Evolutionary conservation across 192 early-diverging fungal species (phyloP).

Genomic region (Ambispora gerdemannii): DNA sequence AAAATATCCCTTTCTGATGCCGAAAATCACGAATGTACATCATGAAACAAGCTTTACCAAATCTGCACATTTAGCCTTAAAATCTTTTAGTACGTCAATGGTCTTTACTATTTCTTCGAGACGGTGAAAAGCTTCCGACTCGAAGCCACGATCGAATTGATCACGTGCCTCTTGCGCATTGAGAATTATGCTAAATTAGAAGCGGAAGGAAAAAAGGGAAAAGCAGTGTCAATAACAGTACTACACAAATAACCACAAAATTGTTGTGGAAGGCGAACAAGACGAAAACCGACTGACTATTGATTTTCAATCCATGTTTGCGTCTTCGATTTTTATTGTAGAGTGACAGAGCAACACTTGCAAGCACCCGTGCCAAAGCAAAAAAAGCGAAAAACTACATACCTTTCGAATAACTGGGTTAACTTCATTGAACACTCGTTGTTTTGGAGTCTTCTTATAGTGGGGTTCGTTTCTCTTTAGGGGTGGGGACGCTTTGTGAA

Average conservation of each 20-base stretch:
- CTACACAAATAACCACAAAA: neutral
- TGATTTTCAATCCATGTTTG: neutral
- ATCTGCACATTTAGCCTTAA: slow-evolving; percentile 16
- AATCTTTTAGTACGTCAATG: slow-evolving; percentile 26
- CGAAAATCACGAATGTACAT: too few species aligned
- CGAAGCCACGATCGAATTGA: slow-evolving; percentile 23
- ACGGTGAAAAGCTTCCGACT: slow-evolving; percentile 26
- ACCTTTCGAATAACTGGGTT: slow-evolving; percentile 31
- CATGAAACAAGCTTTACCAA: slow-evolving; percentile 17
- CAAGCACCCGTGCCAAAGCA: neutral
- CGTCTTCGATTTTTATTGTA: neutral
- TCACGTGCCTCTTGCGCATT: slow-evolving; percentile 29
- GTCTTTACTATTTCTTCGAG: slow-evolving; percentile 30
- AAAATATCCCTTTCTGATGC: too few species aligned
- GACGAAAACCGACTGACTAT: neutral
- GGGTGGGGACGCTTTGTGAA: slow-evolving; percentile 25
- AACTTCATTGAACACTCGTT: slow-evolving; percentile 11
- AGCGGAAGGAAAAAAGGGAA: neutral
- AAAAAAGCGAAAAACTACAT: too few species aligned
- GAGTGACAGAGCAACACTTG: neutral
- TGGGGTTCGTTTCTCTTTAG: slow-evolving; percentile 29
- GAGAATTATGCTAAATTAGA: slow-evolving; percentile 4
- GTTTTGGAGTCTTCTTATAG: neutral
- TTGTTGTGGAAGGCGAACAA: neutral
- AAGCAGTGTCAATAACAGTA: neutral